Base-by-base conservation (phyloP, 169 alveolate genomes). In the Besnoitia besnoiti region DNA sequence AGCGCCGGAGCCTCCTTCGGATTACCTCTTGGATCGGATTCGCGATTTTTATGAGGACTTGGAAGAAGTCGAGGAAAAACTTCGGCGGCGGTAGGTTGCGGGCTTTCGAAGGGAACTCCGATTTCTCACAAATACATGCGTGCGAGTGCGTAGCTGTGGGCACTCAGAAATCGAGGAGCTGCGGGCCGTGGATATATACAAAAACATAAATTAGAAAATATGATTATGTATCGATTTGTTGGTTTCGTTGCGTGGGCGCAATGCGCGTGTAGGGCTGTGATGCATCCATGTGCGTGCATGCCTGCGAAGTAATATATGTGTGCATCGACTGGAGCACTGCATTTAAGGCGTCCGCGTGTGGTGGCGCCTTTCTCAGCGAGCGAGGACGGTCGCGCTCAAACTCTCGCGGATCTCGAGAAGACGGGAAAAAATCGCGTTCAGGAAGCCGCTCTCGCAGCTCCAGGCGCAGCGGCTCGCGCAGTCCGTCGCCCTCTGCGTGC, bases 1-100 rank as follows among this genome's bases (percentile, higher is more conserved):
- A 84, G 92, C 94, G 30, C 21, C 55, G n/a, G 94, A 91, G 91
- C 94, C 94, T 4, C 92, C 94, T 4, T 75, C 93, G 14, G 94
- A 92, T 8, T 67, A 85, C 37, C 33, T 85, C 47, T 40, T 44
- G 49, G 94, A 92, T 42, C 92, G 94, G 16, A 82, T 92, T n/a
- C 84, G 51, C 27, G 91, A 85, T 33, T 92, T 92, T 50, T 92
- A 85, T 47, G 93, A 92, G n/a, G 94, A 92, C 80, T n/a, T 92
- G 42, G 79, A 85, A 49, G 90, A 88, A 27, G 37, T 59, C 37
- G 92, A 92, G 46, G 90, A 46, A 42, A 85, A 62, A 50, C 47
- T 76, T n/a, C n/a, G n/a, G n/a, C n/a, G n/a, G n/a, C n/a, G n/a
- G n/a, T n/a, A n/a, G n/a, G n/a, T n/a, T n/a, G n/a, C n/a, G n/a